Percentiles rank a stretch among this genome's conserved stretches.
phyloP scores from a whole-genome alignment of 83 land plant species.

The Isoetes engelmannii region DNA sequence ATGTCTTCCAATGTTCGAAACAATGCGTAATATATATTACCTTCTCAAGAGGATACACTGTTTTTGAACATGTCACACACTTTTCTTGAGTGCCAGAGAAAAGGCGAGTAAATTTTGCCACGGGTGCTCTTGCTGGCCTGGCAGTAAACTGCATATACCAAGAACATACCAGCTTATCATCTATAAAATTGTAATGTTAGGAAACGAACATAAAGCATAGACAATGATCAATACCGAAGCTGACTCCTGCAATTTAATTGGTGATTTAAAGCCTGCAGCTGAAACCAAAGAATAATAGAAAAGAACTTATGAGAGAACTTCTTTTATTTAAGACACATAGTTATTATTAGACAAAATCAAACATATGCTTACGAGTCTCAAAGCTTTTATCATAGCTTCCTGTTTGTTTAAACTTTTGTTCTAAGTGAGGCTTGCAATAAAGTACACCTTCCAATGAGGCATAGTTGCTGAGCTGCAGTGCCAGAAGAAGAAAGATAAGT shows the following conservation, averaged over 20 bases:
- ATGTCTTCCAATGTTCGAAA: background rate
- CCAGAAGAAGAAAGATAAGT: background rate
- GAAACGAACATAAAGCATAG: too few species aligned
- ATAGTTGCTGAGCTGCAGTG: constrained; percentile 68
- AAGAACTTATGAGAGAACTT: too few species aligned
- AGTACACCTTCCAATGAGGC: constrained; percentile 79
- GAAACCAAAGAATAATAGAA: too few species aligned
- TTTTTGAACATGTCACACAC: constrained; percentile 69
- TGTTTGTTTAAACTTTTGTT: constrained; percentile 75
- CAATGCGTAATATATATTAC: constrained; percentile 20
- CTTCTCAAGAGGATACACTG: constrained; percentile 87
- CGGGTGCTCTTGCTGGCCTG: too few species aligned
- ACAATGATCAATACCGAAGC: too few species aligned
- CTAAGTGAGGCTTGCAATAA: constrained; percentile 90
- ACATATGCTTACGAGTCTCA: constrained; percentile 29
- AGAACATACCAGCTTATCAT: too few species aligned
- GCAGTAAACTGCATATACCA: too few species aligned
- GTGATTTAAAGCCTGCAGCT: too few species aligned
- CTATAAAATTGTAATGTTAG: too few species aligned
- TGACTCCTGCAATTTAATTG: too few species aligned
- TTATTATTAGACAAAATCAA: too few species aligned
- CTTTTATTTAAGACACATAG: too few species aligned
- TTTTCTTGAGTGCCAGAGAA: constrained; percentile 86
- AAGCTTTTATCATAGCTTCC: constrained; percentile 86
- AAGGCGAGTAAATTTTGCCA: constrained; percentile 8